Conservation (phyloP, 352 stramenopile genomes). For the Globisporangium emineosum region DNA sequence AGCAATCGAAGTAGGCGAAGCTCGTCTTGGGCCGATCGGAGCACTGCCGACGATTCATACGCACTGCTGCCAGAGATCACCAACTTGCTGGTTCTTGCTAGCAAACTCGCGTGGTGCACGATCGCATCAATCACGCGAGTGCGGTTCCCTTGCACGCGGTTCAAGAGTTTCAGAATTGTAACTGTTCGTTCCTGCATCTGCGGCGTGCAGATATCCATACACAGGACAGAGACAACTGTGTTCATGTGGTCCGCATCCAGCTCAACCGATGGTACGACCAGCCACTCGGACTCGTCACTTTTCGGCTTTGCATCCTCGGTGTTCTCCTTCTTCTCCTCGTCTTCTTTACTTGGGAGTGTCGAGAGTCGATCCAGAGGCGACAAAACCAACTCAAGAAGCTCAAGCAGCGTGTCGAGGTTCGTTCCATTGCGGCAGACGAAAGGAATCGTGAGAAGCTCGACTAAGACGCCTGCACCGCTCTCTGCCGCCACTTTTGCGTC, state of each 20-base stretch:
- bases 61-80: not conserved
- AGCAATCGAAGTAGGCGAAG: constrained; percentile 95
- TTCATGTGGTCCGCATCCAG: constrained; percentile 53
- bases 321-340: constrained; percentile 19
- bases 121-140: constrained; percentile 63
- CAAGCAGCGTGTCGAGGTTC: constrained; percentile 92
- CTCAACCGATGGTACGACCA: constrained; percentile 58
- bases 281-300: constrained; percentile 49
- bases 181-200: constrained; percentile 85
- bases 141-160: constrained; percentile 59
- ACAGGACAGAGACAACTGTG: constrained; percentile 64
- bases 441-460: constrained; percentile 87
- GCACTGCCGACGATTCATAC: constrained; percentile 78
- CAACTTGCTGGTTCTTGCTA: constrained; percentile 34
- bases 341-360: constrained; percentile 17
- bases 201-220: constrained; percentile 73
- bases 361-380: constrained; percentile 80
- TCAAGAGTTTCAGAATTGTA: constrained; percentile 74
- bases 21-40: constrained; percentile 84
- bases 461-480: constrained; percentile 59
- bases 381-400: constrained; percentile 89
- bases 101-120: constrained; percentile 48
- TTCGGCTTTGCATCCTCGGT: constrained; percentile 19
- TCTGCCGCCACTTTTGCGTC: constrained; percentile 16
- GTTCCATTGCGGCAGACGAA: constrained; percentile 86